Base-by-base conservation (phyloP, 306 rosid species). In the Parietaria judaica region DNA sequence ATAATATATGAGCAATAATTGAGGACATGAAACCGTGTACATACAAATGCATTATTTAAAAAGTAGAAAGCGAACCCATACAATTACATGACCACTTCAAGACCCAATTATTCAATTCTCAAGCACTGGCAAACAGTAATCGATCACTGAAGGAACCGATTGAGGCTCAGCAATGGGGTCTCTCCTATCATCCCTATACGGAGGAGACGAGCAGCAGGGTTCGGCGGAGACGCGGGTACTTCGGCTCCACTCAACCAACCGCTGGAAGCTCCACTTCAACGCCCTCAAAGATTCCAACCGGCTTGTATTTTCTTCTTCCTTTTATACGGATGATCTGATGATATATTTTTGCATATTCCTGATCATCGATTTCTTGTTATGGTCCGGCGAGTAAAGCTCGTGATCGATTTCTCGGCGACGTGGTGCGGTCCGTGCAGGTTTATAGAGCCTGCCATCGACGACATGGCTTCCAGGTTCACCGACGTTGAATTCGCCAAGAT, bases 401-500 rank as follows among this genome's bases (percentile, higher is more conserved):
- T 94, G 72, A 71, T 94, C 16, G 99, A 88, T 72, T 94, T 94
- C 94, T 78, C 94, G 3, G 99, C 97, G 3, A 48, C 94, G 36
- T 94, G 97, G 99, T 94, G 99, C 63, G 99, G 97, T 0, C 99
- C 97, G 2, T 94, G 97, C 74, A 86, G 13, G 62, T 58, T 84
- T 60, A 86, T 94, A 10, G 97, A 77, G 79, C 99, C 95, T 0
- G 70, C 58, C 45, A 45, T 84, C 79, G 80, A 74, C 53, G 82
- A 57, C 66, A 73, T 92, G 88, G 65, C 95, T 7, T 11, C 49
- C 0, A 78, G 68, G 62, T 84, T 47, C 81, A 12, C 78, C 51
- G 84, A 79, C 31, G 97, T 86, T 51, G 77, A 72, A 14, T 94
- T 94, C 80, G 71, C 68, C 75, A 94, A 86, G 78, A 81, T 94